Percentiles rank a stretch among this genome's conserved stretches.
phyloP scores from a whole-genome alignment of 2,329 filamentous ascomycete species.

The Stagonosporopsis tanaceti region DNA sequence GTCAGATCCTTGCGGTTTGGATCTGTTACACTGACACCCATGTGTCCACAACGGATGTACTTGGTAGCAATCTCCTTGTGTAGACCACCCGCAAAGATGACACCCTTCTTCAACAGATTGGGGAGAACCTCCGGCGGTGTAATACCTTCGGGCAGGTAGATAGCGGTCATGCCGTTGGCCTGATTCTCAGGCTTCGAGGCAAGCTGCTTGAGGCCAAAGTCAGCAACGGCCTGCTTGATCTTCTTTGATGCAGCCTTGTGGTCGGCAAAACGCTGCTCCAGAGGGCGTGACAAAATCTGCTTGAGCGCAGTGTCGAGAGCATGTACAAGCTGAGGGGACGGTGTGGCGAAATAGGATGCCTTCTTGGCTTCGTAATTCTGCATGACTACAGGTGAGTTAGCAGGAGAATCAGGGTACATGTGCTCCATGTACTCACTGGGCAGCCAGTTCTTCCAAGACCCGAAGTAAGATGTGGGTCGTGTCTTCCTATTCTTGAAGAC shows the following conservation, averaged over 20 bases:
- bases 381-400: conserved; percentile 72
- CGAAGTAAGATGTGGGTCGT: conserved; percentile 88
- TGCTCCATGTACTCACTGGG: conserved; percentile 67
- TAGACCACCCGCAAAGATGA: conserved; percentile 93
- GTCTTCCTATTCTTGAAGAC: conserved; percentile 81
- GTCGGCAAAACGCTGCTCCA: conserved; percentile 81
- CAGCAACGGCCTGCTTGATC: conserved; percentile 82
- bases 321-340: conserved; percentile 90
- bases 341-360: conserved; percentile 96
- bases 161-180: conserved; percentile 97
- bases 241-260: conserved; percentile 82
- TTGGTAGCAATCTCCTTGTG: conserved; percentile 94
- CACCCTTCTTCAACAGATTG: conserved; percentile 82
- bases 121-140: conserved; percentile 84
- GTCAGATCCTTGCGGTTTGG: conserved; percentile 81
- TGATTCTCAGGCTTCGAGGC: conserved; percentile 87
- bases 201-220: conserved; percentile 86
- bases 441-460: conserved; percentile 95
- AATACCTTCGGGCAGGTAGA: conserved; percentile 88
- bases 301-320: conserved; percentile 88
- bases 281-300: conserved; percentile 82
- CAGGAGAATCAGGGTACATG: neutral
- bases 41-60: conserved; percentile 96
- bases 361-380: conserved; percentile 99
- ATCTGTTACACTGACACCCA: conserved; percentile 93